Conservation (phyloP, 2,329 filamentous ascomycete species). For the Exophiala sideris region DNA sequence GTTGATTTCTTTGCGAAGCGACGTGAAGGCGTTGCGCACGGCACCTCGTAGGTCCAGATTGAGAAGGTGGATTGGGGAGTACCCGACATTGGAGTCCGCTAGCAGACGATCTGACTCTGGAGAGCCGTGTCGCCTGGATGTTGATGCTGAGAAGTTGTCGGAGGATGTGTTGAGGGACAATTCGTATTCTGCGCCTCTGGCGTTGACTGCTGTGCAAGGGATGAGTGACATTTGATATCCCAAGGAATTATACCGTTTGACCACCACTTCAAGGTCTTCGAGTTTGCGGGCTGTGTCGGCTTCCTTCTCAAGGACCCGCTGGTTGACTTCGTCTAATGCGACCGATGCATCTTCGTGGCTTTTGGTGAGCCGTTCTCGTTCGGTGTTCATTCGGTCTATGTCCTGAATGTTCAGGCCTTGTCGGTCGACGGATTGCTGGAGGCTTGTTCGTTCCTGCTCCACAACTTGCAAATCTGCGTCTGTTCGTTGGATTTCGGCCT, state of each 20-base stretch:
- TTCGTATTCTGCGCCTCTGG: conserved; percentile 81
- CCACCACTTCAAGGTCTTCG: conserved; percentile 85
- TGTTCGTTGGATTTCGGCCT: conserved; percentile 79
- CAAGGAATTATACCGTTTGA: conserved; percentile 89
- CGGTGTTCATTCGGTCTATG: conserved; percentile 97
- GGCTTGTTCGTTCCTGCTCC: conserved; percentile 72
- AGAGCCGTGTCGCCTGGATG: conserved; percentile 32
- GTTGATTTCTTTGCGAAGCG: conserved; percentile 84
- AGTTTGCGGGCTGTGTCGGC: conserved; percentile 79
- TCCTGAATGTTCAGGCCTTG: conserved; percentile 96
- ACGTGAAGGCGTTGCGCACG: conserved; percentile 73
- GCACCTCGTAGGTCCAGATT: conserved; percentile 83
- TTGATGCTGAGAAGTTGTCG: conserved; percentile 42
- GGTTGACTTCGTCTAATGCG: conserved; percentile 81
- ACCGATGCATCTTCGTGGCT: conserved; percentile 73
- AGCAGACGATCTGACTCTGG: conserved; percentile 71
- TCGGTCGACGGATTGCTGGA: conserved; percentile 84
- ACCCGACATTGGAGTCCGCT: conserved; percentile 76
- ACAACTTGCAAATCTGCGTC: conserved; percentile 71
- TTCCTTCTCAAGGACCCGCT: conserved; percentile 79
- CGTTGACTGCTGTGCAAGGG: conserved; percentile 77
- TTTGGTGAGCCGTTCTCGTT: conserved; percentile 88
- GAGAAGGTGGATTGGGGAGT: conserved; percentile 82
- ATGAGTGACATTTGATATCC: conserved; percentile 93
- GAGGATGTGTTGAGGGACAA: conserved; percentile 66